Base-by-base conservation (phyloP, 805 yeast species). In the Hanseniaspora occidentalis region DNA sequence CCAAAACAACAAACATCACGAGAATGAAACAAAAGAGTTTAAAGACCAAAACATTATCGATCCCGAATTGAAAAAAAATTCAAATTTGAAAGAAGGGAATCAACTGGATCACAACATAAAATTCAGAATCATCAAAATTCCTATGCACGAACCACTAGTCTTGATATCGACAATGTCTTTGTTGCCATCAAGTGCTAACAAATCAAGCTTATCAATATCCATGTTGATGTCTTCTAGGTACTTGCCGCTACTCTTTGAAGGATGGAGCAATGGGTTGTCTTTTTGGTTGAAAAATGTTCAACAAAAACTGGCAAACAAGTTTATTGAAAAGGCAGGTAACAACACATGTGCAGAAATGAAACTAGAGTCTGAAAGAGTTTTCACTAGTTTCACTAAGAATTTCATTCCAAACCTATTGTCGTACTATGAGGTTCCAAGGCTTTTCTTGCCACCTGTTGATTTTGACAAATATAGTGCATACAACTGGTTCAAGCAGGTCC, bases 401-500 rank as follows among this genome's bases (percentile, higher is more conserved):
- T 44, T 64, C 20, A 47, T 62, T 7, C 60, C 57, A 2, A 50
- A 60, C 23, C 39, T 63, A 17, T 43, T 51, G 22, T 57, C 60
- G 20, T 41, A 55, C 8, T 47, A 54, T 5, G 57, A 54, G 10
- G 52, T 60, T 3, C 70, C 70, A 31, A 50, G 70, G 37, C 35
- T 65, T 9, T 47, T 65, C 13, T 41, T 62, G 4, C 66, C 64
- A 9, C 54, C 66, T 7, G 45, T 23, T 18, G 42, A 51, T 2
- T 39, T 47, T 14, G 54, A 51, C 19, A 45, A 47, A 7, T 47
- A 52, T 8, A 56, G 60, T 36, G 47, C 65, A 9, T 45, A 51
- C 10, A 52, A 57, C n/a, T 65, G 70, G 69, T 61, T 63, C 40
- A 56, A 52, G 43, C 64, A 62, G 31, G 53, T 61, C 2, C 61